Conservation (phyloP, 2,329 filamentous ascomycete species). For the Gyromitra esculenta region DNA sequence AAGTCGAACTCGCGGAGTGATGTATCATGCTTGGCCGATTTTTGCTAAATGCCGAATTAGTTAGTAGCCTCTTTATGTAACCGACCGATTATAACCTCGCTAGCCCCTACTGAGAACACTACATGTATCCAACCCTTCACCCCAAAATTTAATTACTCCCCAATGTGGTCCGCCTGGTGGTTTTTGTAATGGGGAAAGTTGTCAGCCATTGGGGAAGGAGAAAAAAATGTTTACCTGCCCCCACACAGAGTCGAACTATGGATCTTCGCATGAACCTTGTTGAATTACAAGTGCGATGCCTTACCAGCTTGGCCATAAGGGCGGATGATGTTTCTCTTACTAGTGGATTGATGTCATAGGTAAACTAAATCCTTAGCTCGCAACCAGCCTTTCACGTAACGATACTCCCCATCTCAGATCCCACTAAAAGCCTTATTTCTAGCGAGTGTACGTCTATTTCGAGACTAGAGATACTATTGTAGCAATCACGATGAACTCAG, state of each 20-base stretch:
- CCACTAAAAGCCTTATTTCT: no score
- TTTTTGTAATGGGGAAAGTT: neutral
- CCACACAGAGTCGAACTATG: conserved; percentile 15
- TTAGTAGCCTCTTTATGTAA: neutral
- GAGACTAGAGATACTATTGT: no score
- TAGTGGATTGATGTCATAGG: neutral
- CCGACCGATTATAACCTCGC: neutral
- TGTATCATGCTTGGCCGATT: no score
- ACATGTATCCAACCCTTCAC: neutral
- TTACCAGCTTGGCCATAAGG: conserved; percentile 12
- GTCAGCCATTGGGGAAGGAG: neutral
- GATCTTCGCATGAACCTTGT: conserved; percentile 6
- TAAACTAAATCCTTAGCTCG: neutral
- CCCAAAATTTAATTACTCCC: neutral
- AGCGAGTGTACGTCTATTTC: no score
- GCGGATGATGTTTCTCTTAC: neutral
- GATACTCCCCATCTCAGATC: no score
- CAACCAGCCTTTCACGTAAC: neutral
- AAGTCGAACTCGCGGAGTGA: no score
- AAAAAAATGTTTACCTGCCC: neutral
- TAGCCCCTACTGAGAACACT: neutral
- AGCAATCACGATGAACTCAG: no score
- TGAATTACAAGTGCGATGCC: conserved; percentile 7
- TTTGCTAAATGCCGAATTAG: no score
- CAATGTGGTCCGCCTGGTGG: neutral